Evolutionary conservation across 108 stramenopile genomes (phyloP).

Genomic region (Cyclotella sp.): DNA sequence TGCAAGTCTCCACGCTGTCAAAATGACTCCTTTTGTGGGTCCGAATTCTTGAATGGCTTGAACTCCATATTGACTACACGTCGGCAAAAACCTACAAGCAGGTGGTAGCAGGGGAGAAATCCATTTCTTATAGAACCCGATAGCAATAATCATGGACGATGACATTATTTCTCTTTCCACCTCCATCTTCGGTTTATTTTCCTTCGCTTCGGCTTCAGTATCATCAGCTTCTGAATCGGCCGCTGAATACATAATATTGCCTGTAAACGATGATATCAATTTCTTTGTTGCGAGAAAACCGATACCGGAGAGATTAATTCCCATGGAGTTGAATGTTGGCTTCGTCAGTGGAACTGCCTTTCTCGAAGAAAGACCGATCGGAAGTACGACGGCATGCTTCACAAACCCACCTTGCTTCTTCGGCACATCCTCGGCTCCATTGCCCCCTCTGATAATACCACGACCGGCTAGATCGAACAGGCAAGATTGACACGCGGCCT

Average conservation of each 20-base stretch:
- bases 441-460: background rate
- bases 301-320: background rate
- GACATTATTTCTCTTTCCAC: conserved; percentile 41
- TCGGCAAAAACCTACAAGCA: conserved; percentile 89
- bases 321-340: background rate
- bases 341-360: background rate
- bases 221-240: conserved; percentile 2
- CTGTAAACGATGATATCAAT: background rate
- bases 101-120: conserved; percentile 88
- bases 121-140: conserved; percentile 85
- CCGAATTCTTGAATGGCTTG: conserved; percentile 88
- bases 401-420: background rate
- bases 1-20: conserved; percentile 83
- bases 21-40: conserved; percentile 71
- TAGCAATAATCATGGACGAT: conserved; percentile 69
- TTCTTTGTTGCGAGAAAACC: background rate
- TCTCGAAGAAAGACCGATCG: background rate
- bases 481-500: background rate
- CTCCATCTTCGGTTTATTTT: background rate
- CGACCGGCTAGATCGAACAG: background rate
- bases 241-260: background rate
- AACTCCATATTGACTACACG: conserved; percentile 88
- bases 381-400: background rate
- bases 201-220: background rate
- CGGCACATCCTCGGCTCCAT: background rate